A percentile compares a stretch with the other conserved stretches of the same genome.
Conservation (phyloP, 352 stramenopile genomes). For the Globisporangium lucens region DNA sequence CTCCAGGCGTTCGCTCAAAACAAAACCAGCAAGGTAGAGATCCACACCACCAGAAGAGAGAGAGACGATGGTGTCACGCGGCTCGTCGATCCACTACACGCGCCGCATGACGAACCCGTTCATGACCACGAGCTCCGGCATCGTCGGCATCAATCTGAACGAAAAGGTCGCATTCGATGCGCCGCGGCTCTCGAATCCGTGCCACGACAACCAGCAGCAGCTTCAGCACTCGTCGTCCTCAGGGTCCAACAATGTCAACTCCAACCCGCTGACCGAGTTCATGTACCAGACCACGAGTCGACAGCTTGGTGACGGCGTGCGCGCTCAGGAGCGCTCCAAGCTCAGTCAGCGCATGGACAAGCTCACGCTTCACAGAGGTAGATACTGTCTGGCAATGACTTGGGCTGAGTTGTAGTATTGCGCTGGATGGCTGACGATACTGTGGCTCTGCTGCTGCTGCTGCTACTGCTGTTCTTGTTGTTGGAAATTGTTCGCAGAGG, state of each 20-base stretch:
- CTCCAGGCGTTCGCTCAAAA: no score
- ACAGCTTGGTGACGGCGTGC: constrained; percentile 44
- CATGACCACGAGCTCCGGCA: constrained; percentile 84
- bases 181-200: constrained; percentile 30
- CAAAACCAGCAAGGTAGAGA: neutral
- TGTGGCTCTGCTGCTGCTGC: neutral
- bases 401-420: neutral
- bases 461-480: neutral
- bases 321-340: constrained; percentile 37
- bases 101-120: constrained; percentile 74
- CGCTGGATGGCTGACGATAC: no score
- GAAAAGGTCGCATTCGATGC: constrained; percentile 68
- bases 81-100: constrained; percentile 69
- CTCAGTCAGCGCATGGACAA: constrained; percentile 83
- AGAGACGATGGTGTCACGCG: constrained; percentile 63
- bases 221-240: neutral
- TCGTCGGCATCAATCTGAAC: constrained; percentile 73
- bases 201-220: constrained; percentile 33
- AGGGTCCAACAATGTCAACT: neutral
- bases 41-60: neutral
- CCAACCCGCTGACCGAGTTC: constrained; percentile 50
- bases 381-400: neutral
- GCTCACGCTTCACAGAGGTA: constrained; percentile 59
- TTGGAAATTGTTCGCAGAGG: constrained; percentile 33
- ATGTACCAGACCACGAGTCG: constrained; percentile 80